Evolutionary conservation across 805 yeast genomes (phyloP).

Genomic region (Phaffomyces opuntiae): DNA sequence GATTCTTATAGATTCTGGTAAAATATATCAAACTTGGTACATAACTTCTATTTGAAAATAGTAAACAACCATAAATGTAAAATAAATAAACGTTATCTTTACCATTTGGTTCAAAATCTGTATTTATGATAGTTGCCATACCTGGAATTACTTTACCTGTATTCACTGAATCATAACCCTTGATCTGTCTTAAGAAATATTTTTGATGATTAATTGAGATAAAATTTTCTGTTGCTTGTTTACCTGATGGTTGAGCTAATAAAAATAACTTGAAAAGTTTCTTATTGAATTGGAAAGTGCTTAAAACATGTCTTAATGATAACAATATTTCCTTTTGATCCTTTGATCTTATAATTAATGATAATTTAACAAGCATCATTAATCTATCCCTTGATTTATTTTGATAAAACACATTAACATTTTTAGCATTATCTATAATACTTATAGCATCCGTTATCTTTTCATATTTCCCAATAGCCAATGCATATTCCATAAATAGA

Average conservation of each 20-base stretch:
- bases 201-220: slow-evolving; percentile 84
- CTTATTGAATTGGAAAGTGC: slow-evolving; percentile 70
- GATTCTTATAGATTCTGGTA: slow-evolving; percentile 58
- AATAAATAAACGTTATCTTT: slow-evolving; percentile 60
- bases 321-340: slow-evolving; percentile 51
- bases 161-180: slow-evolving; percentile 74
- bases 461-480: slow-evolving; percentile 57
- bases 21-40: slow-evolving; percentile 76
- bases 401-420: slow-evolving; percentile 71
- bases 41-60: slow-evolving; percentile 78
- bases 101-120: slow-evolving; percentile 37
- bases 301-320: slow-evolving; percentile 55
- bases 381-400: slow-evolving; percentile 53
- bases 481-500: slow-evolving; percentile 71
- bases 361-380: slow-evolving; percentile 59
- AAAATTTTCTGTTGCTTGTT: slow-evolving; percentile 48
- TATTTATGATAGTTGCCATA: slow-evolving; percentile 65
- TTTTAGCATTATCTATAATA: slow-evolving; percentile 66
- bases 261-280: slow-evolving; percentile 59
- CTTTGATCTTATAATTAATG: slow-evolving; percentile 42
- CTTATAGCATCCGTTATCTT: slow-evolving; percentile 56
- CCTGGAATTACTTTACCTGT: slow-evolving; percentile 54
- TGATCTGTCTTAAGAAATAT: slow-evolving; percentile 80
- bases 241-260: slow-evolving; percentile 59
- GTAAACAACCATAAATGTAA: slow-evolving; percentile 70